Evolutionary conservation across 768 basidiomycete species (phyloP), one percentile per base, ranked within the genome.

Genomic region (Candolleomyces aberdarensis): DNA sequence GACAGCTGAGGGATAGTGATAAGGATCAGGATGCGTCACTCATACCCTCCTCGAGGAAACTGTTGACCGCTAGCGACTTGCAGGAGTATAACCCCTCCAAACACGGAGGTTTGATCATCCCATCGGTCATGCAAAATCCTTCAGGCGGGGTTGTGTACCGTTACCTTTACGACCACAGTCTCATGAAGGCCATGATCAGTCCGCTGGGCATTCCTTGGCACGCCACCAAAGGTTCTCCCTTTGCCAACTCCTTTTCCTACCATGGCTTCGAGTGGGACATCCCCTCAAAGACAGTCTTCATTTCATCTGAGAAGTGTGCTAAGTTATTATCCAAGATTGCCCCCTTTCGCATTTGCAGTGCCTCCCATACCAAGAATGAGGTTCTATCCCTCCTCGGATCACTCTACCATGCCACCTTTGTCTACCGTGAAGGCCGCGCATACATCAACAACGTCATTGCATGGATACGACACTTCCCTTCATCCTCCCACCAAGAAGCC

Each of bases 251-350:
- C 0, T 76, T 78, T 60, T 62, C 46, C 20, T 80, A 79, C 52
- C 65, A 78, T 1, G 75, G 79, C 3, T 78, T 79, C 59, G 3
- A 63, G 0, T 79, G 78, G 79, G 65, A 74, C 32, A 56, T 79
- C 0, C 1, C 7, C 0, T 7, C 22, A 0, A 73, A 73, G 36
- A 69, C 66, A 0, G 74, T 80, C 20, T 54, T 17, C 20, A 19
- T 54, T 1, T 15, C 52, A 13, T 13, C 22, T 2, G 29, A 22
- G 9, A 54, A 54, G 52, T 3, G 52, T 15, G 17, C 36, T 10
- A 54, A 54, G 31, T 22, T 32, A 3, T 3, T 54, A 3, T 13
- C 13, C 29, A 54, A 54, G 29, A 31, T 54, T 20, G 13, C 14
- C 13, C 29, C 52, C 20, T 54, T 54, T 22, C 19, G 13, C 3